Evolutionary conservation across 192 early-diverging fungal genomes (phyloP).

Genomic region (Backusella australiensis): DNA sequence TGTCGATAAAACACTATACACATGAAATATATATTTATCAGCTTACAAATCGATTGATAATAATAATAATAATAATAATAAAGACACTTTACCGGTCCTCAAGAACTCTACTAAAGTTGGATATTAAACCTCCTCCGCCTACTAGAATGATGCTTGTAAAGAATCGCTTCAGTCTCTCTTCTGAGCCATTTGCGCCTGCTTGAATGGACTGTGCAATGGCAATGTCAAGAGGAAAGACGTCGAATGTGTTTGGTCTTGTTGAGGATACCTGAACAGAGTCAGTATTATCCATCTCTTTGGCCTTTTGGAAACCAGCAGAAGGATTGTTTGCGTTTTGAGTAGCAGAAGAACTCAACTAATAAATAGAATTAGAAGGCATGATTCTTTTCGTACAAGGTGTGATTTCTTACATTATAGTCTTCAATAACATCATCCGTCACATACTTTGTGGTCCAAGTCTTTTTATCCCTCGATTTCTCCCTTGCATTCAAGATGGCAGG

Average conservation of each 20-base stretch:
- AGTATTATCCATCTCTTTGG: background rate
- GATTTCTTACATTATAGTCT: conserved; percentile 14
- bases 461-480: conserved; percentile 20
- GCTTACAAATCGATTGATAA: no score
- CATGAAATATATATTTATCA: background rate
- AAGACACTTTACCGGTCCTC: conserved; percentile 49
- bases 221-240: conserved; percentile 57
- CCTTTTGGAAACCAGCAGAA: background rate
- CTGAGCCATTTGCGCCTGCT: conserved; percentile 49
- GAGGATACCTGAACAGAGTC: background rate
- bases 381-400: no score
- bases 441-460: conserved; percentile 19
- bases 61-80: background rate
- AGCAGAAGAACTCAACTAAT: background rate
- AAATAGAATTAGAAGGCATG: background rate
- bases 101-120: conserved; percentile 63
- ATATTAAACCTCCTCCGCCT: conserved; percentile 77
- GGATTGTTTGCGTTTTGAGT: background rate
- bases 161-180: conserved; percentile 70
- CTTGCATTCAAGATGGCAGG: conserved; percentile 25
- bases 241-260: conserved; percentile 35
- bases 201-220: conserved; percentile 71
- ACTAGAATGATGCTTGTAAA: conserved; percentile 81
- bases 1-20: conserved; percentile 24
- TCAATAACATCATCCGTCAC: conserved; percentile 34